A percentile compares a stretch with the other conserved stretches of the same genome.
Conservation (phyloP, 352 stramenopile genomes). For the Phytophthora pluvialis region DNA sequence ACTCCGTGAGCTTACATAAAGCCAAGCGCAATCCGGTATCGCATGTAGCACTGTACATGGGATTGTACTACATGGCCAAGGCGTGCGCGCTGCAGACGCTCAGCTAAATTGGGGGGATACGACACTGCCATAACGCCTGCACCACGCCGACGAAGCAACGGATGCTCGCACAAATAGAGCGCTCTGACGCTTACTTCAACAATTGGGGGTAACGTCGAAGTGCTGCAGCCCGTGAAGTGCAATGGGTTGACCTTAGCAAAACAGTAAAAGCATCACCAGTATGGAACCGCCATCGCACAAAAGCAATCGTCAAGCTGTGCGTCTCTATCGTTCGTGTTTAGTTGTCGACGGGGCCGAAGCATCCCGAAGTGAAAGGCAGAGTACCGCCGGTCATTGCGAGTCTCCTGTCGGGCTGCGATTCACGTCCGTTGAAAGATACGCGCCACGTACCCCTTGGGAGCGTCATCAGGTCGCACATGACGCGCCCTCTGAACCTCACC, state of each 20-base stretch:
- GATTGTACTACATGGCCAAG: too few species aligned
- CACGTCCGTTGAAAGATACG: slow-evolving; percentile 31
- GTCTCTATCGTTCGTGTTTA: not conserved
- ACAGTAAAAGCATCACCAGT: not conserved
- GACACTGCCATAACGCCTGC: not conserved
- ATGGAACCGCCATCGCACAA: slow-evolving; percentile 5
- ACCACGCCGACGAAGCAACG: not conserved
- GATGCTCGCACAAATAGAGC: too few species aligned
- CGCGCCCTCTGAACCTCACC: not conserved
- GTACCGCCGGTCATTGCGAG: not conserved
- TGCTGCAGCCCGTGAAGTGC: slow-evolving; percentile 12
- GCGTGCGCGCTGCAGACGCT: too few species aligned
- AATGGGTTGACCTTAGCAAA: slow-evolving; percentile 10
- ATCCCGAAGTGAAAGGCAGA: slow-evolving; percentile 26
- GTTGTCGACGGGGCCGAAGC: slow-evolving; percentile 7
- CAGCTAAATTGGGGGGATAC: too few species aligned
- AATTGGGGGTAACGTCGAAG: not conserved
- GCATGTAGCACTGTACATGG: too few species aligned
- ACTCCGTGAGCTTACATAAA: too few species aligned
- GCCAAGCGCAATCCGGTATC: too few species aligned
- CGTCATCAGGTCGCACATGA: slow-evolving; percentile 12
- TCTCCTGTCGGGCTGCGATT: slow-evolving; percentile 19
- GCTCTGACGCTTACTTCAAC: too few species aligned
- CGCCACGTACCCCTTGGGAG: slow-evolving; percentile 21
- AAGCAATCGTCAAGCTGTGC: not conserved